Evolutionary conservation across 23 red algal species (phyloP), one percentile per base, ranked within the genome.

Genomic region (Agarophyton chilense): DNA sequence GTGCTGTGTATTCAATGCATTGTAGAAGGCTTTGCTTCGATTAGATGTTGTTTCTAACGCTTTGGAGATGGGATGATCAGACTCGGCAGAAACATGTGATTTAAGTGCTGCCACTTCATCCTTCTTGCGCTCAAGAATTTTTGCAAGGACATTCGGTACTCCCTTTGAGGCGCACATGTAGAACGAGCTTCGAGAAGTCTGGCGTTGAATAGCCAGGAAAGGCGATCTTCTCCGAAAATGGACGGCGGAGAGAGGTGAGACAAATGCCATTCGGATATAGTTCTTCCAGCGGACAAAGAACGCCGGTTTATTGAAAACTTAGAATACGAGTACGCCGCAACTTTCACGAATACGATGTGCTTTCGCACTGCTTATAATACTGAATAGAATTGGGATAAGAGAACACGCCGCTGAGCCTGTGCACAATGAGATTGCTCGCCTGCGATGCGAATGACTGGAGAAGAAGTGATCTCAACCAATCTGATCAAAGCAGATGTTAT

Each of bases 111-210:
- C 52, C 28, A 98, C 96, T 77, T 98, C 96, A 68, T 35, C 73
- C 53, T 72, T 57, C 68, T 98, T 98, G 1, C 96, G 87, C 61
- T 88, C 78, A 25, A 98, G 83, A 64, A 98, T 98, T n/a, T 83
- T 72, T 72, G 68, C 78, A 18, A 98, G 94, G 26, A 98, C 94
- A 56, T 95, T 89, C 17, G 95, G 95, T 43, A 95, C 64, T 32
- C 66, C 72, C 17, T 45, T 35, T 16, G 68, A 10, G 14, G 64
- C 34, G 40, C 64, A 70, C 64, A 70, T 70, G 34, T 70, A 70
- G 35, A 70, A 10, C 14, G 64, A 13, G 36, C 64, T 41, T 1
- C 16, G 64, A 39, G 64, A 10, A 2, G 34, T 22, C 29, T 17
- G 55, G 22, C 22, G 55, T 25, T 11, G 22, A 14, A 29, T 39